These are phyloP conservation scores for Pholiota conissans DNA, from an alignment of 768 basidiomycete species.

Conservation along the genomic window DNA sequence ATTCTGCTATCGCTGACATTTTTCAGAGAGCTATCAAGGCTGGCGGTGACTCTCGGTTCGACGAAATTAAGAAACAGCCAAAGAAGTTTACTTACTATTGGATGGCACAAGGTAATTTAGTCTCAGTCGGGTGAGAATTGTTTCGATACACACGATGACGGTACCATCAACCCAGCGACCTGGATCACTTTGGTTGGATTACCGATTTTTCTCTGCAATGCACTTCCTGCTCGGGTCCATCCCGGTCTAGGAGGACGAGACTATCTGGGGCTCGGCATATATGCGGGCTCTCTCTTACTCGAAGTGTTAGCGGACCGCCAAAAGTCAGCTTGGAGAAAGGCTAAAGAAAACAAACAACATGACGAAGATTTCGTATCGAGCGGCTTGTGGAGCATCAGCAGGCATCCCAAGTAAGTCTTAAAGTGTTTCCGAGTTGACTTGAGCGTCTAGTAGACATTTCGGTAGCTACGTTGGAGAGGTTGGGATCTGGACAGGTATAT, in stretches of 20 bases:
- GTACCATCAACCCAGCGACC: conserved; percentile 45
- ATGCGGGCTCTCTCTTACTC: conserved; percentile 54
- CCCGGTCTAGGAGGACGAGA: conserved; percentile 55
- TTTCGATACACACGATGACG: not conserved
- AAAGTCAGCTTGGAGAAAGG: conserved; percentile 61
- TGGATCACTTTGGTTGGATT: conserved; percentile 72
- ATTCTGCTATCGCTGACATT: not conserved
- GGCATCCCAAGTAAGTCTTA: conserved; percentile 68
- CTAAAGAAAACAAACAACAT: conserved; percentile 62
- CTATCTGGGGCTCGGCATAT: conserved; percentile 53
- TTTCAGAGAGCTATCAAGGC: conserved; percentile 42
- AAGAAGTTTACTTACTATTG: conserved; percentile 54
- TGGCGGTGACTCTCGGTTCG: conserved; percentile 67
- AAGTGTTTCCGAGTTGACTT: not conserved
- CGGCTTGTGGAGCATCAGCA: conserved; percentile 65
- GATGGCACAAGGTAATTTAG: conserved; percentile 53
- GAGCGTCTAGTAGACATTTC: not conserved
- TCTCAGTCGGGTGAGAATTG: not conserved
- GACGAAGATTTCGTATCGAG: conserved; percentile 68
- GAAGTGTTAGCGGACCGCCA: conserved; percentile 67
- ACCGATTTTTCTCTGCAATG: conserved; percentile 66
- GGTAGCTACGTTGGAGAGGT: conserved; percentile 71
- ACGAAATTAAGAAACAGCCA: conserved; percentile 46
- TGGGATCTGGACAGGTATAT: conserved; percentile 68
- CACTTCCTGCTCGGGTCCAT: conserved; percentile 47